A percentile compares a stretch with the other conserved stretches of the same genome.
Evolutionary conservation across 2,329 filamentous ascomycete genomes (phyloP).

Genomic region (Nigrospora oryzae): DNA sequence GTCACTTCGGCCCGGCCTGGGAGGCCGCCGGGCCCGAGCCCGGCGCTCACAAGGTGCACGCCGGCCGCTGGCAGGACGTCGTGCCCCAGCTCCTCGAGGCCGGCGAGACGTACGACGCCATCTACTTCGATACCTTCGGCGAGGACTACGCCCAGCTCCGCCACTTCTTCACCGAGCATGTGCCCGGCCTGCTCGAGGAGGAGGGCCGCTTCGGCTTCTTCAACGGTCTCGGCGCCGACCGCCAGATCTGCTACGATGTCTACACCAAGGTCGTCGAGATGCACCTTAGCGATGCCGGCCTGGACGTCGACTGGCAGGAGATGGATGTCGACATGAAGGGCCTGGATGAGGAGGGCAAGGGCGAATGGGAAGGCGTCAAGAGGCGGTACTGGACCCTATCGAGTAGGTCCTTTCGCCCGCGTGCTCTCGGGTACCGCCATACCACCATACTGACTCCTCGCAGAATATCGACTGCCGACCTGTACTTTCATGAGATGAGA

Average conservation of each 20-base stretch:
- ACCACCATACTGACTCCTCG: conserved; percentile 8
- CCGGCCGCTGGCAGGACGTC: conserved; percentile 75
- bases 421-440: background rate
- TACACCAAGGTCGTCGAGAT: conserved; percentile 89
- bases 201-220: conserved; percentile 78
- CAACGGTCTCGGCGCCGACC: conserved; percentile 85
- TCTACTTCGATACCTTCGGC: conserved; percentile 97
- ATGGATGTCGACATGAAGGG: conserved; percentile 61
- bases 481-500: conserved; percentile 63
- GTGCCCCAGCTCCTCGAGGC: conserved; percentile 59
- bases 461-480: conserved; percentile 64
- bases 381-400: conserved; percentile 86
- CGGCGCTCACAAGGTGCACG: conserved; percentile 65
- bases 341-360: conserved; percentile 57
- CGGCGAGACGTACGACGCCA: conserved; percentile 69
- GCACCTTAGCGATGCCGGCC: conserved; percentile 79
- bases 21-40: conserved; percentile 45
- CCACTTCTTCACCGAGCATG: conserved; percentile 79
- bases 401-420: conserved; percentile 33
- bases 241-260: conserved; percentile 90
- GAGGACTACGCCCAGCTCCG: conserved; percentile 84
- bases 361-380: conserved; percentile 82
- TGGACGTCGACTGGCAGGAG: conserved; percentile 82
- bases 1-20: conserved; percentile 47
- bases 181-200: conserved; percentile 68